phyloP scores from a whole-genome alignment of 1,284 basidiomycete species.

The Neonothopanus nambi region DNA sequence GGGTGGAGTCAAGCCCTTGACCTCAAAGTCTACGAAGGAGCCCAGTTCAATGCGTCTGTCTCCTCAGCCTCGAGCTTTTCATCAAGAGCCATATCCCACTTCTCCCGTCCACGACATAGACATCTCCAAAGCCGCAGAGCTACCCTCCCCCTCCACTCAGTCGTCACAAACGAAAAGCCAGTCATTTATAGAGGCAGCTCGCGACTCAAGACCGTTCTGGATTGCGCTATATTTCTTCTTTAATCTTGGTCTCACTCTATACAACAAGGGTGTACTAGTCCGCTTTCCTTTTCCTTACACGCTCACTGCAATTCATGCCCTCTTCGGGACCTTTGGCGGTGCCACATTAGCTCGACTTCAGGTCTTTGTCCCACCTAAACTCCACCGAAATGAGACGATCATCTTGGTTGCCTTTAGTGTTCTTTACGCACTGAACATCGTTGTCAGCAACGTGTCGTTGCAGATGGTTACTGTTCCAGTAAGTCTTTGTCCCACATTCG shows the following conservation, averaged over 20 bases:
- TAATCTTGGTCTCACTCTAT: conserved; percentile 88
- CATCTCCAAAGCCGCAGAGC: conserved; percentile 7
- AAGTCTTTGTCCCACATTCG: conserved; percentile 34
- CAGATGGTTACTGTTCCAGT: conserved; percentile 90
- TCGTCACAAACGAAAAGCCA: background rate
- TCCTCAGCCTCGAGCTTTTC: conserved; percentile 21
- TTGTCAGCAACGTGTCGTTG: conserved; percentile 87
- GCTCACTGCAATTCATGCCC: conserved; percentile 81
- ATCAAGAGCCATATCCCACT: conserved; percentile 23
- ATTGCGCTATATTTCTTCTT: conserved; percentile 82
- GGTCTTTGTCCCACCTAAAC: conserved; percentile 60
- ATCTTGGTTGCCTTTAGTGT: conserved; percentile 80
- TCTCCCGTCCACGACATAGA: conserved; percentile 10
- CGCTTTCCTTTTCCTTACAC: conserved; percentile 93
- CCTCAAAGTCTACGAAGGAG: background rate
- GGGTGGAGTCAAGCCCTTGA: background rate
- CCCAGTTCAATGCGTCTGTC: conserved; percentile 12
- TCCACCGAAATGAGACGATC: conserved; percentile 57
- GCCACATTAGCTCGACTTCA: conserved; percentile 61
- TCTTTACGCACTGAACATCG: conserved; percentile 90
- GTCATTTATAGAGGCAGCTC: conserved; percentile 16
- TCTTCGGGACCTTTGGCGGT: conserved; percentile 86
- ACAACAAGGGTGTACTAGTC: conserved; percentile 89
- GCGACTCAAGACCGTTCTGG: conserved; percentile 50
- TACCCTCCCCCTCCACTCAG: conserved; percentile 9